phyloP scores from a whole-genome alignment of 176 grass and related monocot species.

The Avena sativa region DNA sequence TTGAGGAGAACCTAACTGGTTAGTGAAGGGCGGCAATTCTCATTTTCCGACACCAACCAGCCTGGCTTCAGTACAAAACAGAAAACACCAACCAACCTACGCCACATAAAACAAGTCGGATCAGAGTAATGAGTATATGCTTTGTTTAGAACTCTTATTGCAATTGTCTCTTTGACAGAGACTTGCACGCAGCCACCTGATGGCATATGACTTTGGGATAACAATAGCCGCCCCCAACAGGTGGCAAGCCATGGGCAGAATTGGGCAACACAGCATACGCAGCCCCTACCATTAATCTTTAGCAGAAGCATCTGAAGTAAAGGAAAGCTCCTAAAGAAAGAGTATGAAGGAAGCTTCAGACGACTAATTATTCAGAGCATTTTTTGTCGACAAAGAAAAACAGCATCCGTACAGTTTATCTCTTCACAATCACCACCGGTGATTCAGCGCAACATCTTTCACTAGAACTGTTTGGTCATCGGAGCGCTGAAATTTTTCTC shows the following conservation, averaged over 20 bases:
- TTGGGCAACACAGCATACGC: not conserved
- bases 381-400: not conserved
- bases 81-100: not conserved
- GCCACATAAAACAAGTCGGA: not conserved
- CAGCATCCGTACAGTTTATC: not conserved
- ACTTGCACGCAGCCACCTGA: too few relatives aligned
- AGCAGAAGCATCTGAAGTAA: not conserved
- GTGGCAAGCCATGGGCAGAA: not conserved
- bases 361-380: conserved; percentile 30
- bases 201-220: not conserved
- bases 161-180: not conserved
- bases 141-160: conserved; percentile 23
- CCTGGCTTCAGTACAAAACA: not conserved
- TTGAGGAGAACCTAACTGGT: not conserved
- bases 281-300: not conserved
- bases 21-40: conserved; percentile 26
- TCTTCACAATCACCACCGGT: not conserved
- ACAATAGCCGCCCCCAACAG: conserved; percentile 41
- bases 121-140: not conserved
- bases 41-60: conserved; percentile 7
- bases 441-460: not conserved
- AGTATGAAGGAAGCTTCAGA: not conserved
- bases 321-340: too few relatives aligned
- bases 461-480: not conserved
- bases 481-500: conserved; percentile 1